Conservation (phyloP, 495 filamentous ascomycete species). For the Penicillium paxilli region DNA sequence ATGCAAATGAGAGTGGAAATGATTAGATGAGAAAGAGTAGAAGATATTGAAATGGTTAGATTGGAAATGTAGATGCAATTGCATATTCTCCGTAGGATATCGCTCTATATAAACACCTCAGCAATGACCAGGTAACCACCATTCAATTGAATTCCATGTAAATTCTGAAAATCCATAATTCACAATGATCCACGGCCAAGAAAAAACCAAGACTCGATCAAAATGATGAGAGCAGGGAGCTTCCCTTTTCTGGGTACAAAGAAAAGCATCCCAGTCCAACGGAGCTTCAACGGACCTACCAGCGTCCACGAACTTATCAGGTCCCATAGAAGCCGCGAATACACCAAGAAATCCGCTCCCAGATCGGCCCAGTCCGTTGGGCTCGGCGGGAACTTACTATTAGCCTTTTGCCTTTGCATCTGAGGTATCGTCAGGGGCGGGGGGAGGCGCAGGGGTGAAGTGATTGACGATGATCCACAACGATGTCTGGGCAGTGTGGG, state of each 20-base stretch:
- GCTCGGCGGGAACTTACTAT: constrained; percentile 10
- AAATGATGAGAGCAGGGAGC: neutral
- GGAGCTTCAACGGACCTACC: constrained; percentile 25
- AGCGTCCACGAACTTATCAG: constrained; percentile 15
- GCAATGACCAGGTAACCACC: constrained; percentile 1
- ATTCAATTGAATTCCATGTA: no score
- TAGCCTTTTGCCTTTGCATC: neutral
- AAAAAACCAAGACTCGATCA: constrained; percentile 15
- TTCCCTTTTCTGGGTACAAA: no score
- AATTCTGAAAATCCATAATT: no score
- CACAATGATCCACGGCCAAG: constrained; percentile 13
- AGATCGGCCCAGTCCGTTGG: constrained; percentile 12
- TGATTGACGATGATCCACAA: constrained; percentile 12
- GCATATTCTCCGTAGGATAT: neutral
- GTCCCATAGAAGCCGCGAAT: constrained; percentile 10
- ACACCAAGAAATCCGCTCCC: constrained; percentile 11
- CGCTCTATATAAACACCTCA: neutral
- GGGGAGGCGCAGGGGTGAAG: neutral
- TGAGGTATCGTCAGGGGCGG: constrained; percentile 7
- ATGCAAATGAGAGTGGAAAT: neutral
- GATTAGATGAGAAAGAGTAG: no score
- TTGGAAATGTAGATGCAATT: neutral
- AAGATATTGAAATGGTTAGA: no score
- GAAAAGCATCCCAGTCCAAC: constrained; percentile 2
- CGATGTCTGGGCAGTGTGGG: constrained; percentile 11